These are phyloP conservation scores for Lactifluus subvellereus DNA, from an alignment of 768 basidiomycete species.

Conservation along the genomic window DNA sequence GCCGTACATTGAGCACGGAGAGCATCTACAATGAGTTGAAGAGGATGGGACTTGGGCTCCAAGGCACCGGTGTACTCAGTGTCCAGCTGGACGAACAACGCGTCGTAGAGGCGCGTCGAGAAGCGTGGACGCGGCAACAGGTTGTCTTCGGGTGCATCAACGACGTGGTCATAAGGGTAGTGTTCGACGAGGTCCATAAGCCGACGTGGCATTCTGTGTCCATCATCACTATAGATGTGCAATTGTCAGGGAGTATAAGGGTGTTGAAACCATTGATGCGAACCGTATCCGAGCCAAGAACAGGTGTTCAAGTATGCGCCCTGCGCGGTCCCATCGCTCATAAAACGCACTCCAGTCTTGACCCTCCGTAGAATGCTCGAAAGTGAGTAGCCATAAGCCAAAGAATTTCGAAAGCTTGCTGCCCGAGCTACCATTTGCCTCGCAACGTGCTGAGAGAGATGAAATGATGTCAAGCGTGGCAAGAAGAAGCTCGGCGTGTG, in stretches of 20 bases:
- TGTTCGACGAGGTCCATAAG: conserved; percentile 62
- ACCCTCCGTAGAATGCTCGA: conserved; percentile 40
- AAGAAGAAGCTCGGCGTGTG: conserved; percentile 54
- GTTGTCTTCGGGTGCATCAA: conserved; percentile 33
- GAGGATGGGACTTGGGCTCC: conserved; percentile 44
- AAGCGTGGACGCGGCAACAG: conserved; percentile 61
- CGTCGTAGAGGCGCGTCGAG: conserved; percentile 57
- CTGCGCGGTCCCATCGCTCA: conserved; percentile 66
- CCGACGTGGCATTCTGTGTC: conserved; percentile 59
- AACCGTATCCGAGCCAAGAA: conserved; percentile 71
- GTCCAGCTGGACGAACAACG: conserved; percentile 62
- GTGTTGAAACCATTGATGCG: conserved; percentile 16
- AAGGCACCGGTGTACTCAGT: conserved; percentile 37
- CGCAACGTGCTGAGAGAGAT: conserved; percentile 64
- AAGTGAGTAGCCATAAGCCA: conserved; percentile 65
- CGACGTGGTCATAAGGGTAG: conserved; percentile 54
- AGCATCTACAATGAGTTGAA: conserved; percentile 58
- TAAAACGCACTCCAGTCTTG: conserved; percentile 67
- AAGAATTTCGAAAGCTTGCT: conserved; percentile 71
- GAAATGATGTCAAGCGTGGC: conserved; percentile 58
- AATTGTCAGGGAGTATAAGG: neutral
- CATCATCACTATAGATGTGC: conserved; percentile 50
- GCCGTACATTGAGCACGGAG: conserved; percentile 38
- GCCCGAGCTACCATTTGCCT: conserved; percentile 66
- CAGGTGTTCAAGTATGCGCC: conserved; percentile 68